Conservation (phyloP, 305 asterid genomes). For the Fraxinus baroniana region DNA sequence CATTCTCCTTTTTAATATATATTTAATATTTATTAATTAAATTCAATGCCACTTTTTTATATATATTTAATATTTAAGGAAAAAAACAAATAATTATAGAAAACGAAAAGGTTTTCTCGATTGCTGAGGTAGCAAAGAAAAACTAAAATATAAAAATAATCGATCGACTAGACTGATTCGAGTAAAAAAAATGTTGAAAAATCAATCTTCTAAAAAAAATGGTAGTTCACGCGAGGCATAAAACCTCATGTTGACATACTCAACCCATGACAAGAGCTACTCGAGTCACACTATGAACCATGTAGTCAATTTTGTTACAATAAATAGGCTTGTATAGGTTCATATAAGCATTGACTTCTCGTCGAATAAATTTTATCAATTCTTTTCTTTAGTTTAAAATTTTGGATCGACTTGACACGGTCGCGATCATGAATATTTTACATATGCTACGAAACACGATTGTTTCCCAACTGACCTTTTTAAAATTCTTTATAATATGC, state of each 20-base stretch:
- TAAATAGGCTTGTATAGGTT: too few species aligned
- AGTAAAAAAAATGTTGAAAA: background rate
- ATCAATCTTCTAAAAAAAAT: too few species aligned
- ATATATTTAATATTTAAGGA: background rate
- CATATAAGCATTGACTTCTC: background rate
- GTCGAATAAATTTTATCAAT: background rate
- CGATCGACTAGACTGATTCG: background rate
- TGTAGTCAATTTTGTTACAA: too few species aligned
- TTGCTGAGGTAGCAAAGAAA: background rate
- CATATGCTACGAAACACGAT: background rate
- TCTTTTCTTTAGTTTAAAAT: too few species aligned
- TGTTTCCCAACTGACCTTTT: background rate
- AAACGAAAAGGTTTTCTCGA: background rate
- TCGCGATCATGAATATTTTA: background rate
- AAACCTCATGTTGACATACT: background rate
- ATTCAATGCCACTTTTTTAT: background rate
- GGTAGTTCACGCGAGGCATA: background rate
- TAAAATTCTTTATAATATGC: background rate
- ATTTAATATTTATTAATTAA: background rate
- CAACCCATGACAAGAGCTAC: background rate
- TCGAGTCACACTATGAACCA: background rate
- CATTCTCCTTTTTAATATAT: background rate
- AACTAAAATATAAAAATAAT: background rate
- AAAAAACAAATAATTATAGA: background rate
- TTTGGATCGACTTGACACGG: background rate